Evolutionary conservation across 208 protist species (phyloP).

Genomic region (Trypanosoma brucei): DNA sequence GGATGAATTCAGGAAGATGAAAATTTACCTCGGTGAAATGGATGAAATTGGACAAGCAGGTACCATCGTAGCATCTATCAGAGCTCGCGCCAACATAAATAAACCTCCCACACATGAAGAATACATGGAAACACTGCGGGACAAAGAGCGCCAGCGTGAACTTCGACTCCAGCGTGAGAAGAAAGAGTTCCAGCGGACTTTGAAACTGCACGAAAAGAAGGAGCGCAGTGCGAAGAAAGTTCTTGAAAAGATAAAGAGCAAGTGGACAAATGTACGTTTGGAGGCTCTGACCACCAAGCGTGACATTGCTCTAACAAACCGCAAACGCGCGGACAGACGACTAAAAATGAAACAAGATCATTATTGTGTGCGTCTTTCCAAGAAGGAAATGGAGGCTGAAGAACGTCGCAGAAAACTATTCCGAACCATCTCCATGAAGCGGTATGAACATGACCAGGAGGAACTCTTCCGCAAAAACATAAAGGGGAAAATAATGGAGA

Average conservation of each 20-base stretch:
- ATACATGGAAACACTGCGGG: slow-evolving; percentile 16
- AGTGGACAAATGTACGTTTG: slow-evolving; percentile 9
- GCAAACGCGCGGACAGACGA: slow-evolving; percentile 15
- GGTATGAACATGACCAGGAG: slow-evolving; percentile 32
- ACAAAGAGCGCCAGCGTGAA: slow-evolving; percentile 2
- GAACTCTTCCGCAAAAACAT: slow-evolving; percentile 22
- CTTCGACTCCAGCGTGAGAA: background rate
- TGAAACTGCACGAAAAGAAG: slow-evolving; percentile 1
- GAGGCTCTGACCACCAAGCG: slow-evolving; percentile 9
- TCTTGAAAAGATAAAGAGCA: slow-evolving; percentile 12
- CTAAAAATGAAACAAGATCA: slow-evolving; percentile 16
- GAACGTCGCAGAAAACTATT: slow-evolving; percentile 13
- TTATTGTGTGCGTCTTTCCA: background rate
- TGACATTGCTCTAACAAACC: slow-evolving; percentile 19
- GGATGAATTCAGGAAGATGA: slow-evolving; percentile 25
- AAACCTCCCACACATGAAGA: slow-evolving; percentile 17
- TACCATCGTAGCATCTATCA: slow-evolving; percentile 24
- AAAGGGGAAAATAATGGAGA: slow-evolving; percentile 24
- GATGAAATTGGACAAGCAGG: slow-evolving; percentile 17
- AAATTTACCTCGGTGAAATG: slow-evolving; percentile 26
- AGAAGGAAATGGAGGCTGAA: slow-evolving; percentile 14
- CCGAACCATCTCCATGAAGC: slow-evolving; percentile 12
- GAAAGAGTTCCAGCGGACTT: slow-evolving; percentile 3
- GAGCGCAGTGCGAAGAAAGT: slow-evolving; percentile 13
- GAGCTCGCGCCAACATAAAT: slow-evolving; percentile 16